These are phyloP conservation scores for Arthrobotrys sinensis DNA, from an alignment of 2,329 filamentous ascomycete species.

Conservation along the genomic window DNA sequence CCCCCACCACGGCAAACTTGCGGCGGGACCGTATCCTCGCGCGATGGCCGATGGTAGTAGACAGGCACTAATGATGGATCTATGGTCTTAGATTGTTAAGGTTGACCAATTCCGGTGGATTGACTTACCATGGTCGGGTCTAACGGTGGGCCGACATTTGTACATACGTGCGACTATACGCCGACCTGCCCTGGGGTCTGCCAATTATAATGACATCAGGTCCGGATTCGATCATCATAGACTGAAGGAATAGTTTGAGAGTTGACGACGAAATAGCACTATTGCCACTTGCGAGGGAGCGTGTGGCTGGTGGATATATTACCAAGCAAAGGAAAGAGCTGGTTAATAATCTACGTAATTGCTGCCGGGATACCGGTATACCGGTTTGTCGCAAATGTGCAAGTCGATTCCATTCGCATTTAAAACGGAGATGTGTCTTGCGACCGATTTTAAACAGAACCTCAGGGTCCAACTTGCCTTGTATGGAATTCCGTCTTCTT, in stretches of 20 bases:
- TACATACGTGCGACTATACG: not conserved
- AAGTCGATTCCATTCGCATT: not conserved
- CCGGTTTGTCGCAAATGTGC: slow-evolving; percentile 4
- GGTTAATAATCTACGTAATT: slow-evolving; percentile 18
- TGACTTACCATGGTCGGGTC: slow-evolving; percentile 12
- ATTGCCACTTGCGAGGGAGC: slow-evolving; percentile 1
- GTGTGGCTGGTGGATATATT: not conserved
- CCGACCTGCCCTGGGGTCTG: not conserved
- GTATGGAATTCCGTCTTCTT: slow-evolving; percentile 32
- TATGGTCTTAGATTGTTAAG: slow-evolving; percentile 7
- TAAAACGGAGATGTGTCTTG: slow-evolving; percentile 32
- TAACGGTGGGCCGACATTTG: slow-evolving; percentile 17
- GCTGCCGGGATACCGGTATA: not conserved
- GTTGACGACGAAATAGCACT: not conserved
- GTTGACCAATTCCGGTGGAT: slow-evolving; percentile 12
- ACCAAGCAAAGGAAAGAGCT: not conserved
- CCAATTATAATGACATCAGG: slow-evolving; percentile 16
- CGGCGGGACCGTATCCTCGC: not conserved
- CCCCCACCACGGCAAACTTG: not conserved
- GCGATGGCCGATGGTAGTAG: slow-evolving; percentile 1
- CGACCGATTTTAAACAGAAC: slow-evolving; percentile 6
- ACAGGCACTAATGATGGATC: not conserved
- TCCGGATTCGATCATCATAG: slow-evolving; percentile 11
- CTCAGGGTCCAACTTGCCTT: slow-evolving; percentile 27
- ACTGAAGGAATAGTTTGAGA: no score